Conservation (phyloP, 306 rosid genomes). For the Cucumis sativus region DNA sequence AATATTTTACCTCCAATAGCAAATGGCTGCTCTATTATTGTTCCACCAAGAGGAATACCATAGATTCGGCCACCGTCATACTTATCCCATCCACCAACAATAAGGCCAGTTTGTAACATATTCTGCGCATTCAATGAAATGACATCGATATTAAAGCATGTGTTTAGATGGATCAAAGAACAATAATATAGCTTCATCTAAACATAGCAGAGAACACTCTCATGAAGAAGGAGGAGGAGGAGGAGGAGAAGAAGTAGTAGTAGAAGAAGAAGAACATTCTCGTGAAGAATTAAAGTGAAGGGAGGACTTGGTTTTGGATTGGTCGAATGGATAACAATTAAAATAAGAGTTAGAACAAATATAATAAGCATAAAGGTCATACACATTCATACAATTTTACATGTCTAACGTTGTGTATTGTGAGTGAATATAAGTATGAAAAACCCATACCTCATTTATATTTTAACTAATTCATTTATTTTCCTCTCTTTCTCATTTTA, state of each 20-base stretch:
- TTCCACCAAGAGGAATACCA: constrained; percentile 91
- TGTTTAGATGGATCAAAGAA: not conserved
- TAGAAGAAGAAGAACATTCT: too few species aligned
- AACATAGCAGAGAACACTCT: not conserved
- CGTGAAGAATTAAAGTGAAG: not conserved
- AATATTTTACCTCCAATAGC: constrained; percentile 67
- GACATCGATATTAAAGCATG: not conserved
- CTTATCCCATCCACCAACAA: constrained; percentile 97
- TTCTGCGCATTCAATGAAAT: constrained; percentile 42
- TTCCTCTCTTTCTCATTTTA: not conserved
- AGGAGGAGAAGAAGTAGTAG: too few species aligned
- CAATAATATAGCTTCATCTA: not conserved
- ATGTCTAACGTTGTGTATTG: not conserved
- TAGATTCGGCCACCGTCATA: constrained; percentile 85
- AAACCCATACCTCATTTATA: too few species aligned
- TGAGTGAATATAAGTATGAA: not conserved
- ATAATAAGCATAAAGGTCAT: too few species aligned
- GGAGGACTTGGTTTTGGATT: not conserved
- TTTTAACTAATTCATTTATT: not conserved
- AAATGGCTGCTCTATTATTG: constrained; percentile 76
- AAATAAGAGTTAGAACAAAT: not conserved
- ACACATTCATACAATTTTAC: too few species aligned
- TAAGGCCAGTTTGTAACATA: constrained; percentile 70
- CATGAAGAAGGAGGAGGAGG: too few species aligned
- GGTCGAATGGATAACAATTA: not conserved